A percentile compares a stretch with the other conserved stretches of the same genome.
These are phyloP conservation scores for Cruciata laevipes DNA, from an alignment of 257 asterid genomes.

Conservation along the genomic window DNA sequence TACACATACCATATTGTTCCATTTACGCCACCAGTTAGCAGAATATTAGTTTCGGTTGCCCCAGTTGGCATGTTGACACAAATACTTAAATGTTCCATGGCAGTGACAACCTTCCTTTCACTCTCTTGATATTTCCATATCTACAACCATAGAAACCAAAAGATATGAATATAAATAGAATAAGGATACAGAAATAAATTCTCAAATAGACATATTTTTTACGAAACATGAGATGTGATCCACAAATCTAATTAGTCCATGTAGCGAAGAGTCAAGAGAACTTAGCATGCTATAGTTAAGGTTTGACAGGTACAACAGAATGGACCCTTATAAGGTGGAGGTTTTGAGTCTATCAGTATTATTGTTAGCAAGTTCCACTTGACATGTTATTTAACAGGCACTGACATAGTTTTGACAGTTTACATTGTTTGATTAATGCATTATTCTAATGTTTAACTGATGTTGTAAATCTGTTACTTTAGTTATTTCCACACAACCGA, in stretches of 20 bases:
- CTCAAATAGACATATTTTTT: neutral
- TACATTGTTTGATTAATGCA: neutral
- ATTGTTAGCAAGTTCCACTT: neutral
- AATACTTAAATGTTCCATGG: conserved; percentile 51
- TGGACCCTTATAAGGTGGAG: neutral
- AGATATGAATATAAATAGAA: neutral
- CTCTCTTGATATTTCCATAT: conserved; percentile 61
- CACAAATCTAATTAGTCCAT: neutral
- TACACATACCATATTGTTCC: conserved; percentile 50
- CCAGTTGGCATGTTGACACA: conserved; percentile 50
- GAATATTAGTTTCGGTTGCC: conserved; percentile 36
- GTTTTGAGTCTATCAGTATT: neutral
- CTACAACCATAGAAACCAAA: conserved; percentile 26
- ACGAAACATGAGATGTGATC: neutral
- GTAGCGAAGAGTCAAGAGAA: too few species aligned
- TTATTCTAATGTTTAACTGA: neutral
- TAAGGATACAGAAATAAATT: neutral
- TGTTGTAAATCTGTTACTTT: too few species aligned
- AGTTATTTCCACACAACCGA: neutral
- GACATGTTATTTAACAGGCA: neutral
- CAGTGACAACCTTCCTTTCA: conserved; percentile 37
- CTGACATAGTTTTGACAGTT: neutral
- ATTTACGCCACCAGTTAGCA: conserved; percentile 49
- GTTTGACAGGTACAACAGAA: neutral
- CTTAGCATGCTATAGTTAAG: neutral